A percentile compares a stretch with the other conserved stretches of the same genome.
phyloP scores from a whole-genome alignment of 129 eudicot genomes.

The Chrysanthemum makinoi region DNA sequence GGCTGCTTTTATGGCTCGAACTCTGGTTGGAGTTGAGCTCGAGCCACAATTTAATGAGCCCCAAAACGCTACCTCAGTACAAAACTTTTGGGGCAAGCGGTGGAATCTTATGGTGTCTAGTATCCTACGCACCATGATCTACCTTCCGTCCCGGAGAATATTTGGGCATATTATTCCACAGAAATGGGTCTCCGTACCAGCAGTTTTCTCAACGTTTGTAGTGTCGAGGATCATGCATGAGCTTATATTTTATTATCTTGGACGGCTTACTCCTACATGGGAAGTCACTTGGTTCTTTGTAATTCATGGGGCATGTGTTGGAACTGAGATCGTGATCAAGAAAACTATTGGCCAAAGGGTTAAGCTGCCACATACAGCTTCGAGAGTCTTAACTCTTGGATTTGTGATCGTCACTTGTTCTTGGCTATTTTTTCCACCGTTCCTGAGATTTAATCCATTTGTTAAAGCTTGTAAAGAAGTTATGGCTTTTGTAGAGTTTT shows the following conservation, averaged over 20 bases:
- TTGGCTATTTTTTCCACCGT: slow-evolving; percentile 56
- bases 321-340: slow-evolving; percentile 43
- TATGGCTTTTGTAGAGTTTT: slow-evolving; percentile 39
- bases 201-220: slow-evolving; percentile 19
- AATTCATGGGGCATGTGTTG: slow-evolving; percentile 50
- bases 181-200: slow-evolving; percentile 23
- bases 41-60: slow-evolving; percentile 61
- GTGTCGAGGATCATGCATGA: slow-evolving; percentile 59
- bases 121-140: slow-evolving; percentile 35
- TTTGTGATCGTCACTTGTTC: slow-evolving; percentile 35
- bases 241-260: slow-evolving; percentile 40
- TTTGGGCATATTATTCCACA: slow-evolving; percentile 17
- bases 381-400: slow-evolving; percentile 28
- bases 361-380: slow-evolving; percentile 23
- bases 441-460: slow-evolving; percentile 29
- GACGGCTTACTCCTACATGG: slow-evolving; percentile 39
- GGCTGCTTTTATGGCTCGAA: slow-evolving; percentile 25
- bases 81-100: slow-evolving; percentile 64
- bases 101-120: slow-evolving; percentile 60
- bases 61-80: slow-evolving; percentile 49
- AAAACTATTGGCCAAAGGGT: slow-evolving; percentile 11
- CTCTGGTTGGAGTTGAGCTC: slow-evolving; percentile 29
- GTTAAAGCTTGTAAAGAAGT: slow-evolving; percentile 30
- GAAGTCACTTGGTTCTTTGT: slow-evolving; percentile 43
- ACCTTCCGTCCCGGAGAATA: slow-evolving; percentile 28